phyloP scores from a whole-genome alignment of 1,284 basidiomycete genomes.

The Acaromyces ingoldii region DNA sequence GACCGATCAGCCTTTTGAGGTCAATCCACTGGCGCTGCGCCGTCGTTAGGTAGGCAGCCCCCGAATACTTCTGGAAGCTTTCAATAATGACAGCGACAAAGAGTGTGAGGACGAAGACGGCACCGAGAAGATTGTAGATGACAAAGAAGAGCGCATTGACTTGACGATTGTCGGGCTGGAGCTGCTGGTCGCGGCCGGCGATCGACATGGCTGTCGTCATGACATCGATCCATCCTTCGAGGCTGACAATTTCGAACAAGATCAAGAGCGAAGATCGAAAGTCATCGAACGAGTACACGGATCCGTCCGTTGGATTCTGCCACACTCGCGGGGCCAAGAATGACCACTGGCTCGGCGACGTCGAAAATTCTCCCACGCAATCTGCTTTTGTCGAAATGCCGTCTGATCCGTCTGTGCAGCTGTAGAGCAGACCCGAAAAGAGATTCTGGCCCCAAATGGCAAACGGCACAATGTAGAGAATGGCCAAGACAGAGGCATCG shows the following conservation, averaged over 20 bases:
- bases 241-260: constrained; percentile 90
- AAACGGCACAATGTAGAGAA: constrained; percentile 90
- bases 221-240: constrained; percentile 91
- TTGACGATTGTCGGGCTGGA: constrained; percentile 38
- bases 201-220: constrained; percentile 79
- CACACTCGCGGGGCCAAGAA: constrained; percentile 80
- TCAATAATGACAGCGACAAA: constrained; percentile 80
- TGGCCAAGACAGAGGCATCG: constrained; percentile 85
- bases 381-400: constrained; percentile 60
- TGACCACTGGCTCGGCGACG: constrained; percentile 55
- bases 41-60: constrained; percentile 68
- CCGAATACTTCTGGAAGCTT: constrained; percentile 77
- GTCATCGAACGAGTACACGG: constrained; percentile 83
- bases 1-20: constrained; percentile 77
- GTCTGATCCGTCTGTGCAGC: constrained; percentile 68
- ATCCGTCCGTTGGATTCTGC: constrained; percentile 78
- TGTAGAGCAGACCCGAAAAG: constrained; percentile 77
- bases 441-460: constrained; percentile 96
- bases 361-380: constrained; percentile 70
- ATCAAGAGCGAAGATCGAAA: constrained; percentile 83
- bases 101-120: constrained; percentile 63
- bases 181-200: constrained; percentile 56
- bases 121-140: constrained; percentile 86
- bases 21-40: constrained; percentile 96
- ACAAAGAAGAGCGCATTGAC: constrained; percentile 81